These are phyloP conservation scores for Scleromitrula shiraiana DNA, from an alignment of 2,329 filamentous ascomycete genomes.

Conservation along the genomic window DNA sequence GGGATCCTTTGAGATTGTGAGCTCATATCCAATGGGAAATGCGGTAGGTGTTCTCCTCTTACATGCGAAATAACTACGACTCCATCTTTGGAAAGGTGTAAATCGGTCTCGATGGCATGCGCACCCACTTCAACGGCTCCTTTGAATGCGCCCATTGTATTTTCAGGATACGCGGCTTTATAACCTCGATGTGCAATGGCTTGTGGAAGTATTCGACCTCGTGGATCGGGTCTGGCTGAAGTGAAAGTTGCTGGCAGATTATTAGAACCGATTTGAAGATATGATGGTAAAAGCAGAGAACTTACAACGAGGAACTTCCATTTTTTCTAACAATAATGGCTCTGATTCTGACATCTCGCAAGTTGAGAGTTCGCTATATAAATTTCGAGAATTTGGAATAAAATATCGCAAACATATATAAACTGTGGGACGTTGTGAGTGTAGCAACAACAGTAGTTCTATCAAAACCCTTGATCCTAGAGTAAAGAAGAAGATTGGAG, in stretches of 20 bases:
- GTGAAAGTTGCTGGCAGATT: conserved; percentile 23
- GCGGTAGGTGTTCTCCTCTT: too few species aligned
- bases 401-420: neutral
- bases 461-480: conserved; percentile 1
- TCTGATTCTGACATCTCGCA: conserved; percentile 3
- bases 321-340: conserved; percentile 9
- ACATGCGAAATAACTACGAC: conserved; percentile 82
- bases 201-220: conserved; percentile 43
- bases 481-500: neutral
- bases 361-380: neutral
- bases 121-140: conserved; percentile 66
- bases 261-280: conserved; percentile 1
- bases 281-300: conserved; percentile 1
- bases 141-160: conserved; percentile 71
- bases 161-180: conserved; percentile 74
- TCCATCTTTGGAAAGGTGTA: conserved; percentile 74
- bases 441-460: neutral
- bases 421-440: neutral
- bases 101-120: conserved; percentile 79
- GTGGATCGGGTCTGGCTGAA: conserved; percentile 15
- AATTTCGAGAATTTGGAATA: neutral
- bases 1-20: too few species aligned
- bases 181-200: conserved; percentile 73
- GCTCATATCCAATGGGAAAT: too few species aligned
- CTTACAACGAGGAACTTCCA: conserved; percentile 8